These are phyloP conservation scores for Eucalyptus guilfoylei DNA, from an alignment of 345 rosid species.

Conservation along the genomic window DNA sequence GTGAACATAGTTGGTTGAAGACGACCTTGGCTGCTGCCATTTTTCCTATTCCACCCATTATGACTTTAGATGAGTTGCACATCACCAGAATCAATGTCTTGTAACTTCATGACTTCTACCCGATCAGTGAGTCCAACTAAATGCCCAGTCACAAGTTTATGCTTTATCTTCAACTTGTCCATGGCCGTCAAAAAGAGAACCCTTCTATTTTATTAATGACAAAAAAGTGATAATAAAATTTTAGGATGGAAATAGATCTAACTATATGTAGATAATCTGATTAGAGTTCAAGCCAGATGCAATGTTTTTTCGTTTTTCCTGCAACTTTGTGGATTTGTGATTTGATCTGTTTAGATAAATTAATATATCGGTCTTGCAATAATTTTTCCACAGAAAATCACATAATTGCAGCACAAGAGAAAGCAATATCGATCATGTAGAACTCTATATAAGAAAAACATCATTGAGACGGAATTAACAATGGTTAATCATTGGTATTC, in stretches of 20 bases:
- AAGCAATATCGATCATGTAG: background rate
- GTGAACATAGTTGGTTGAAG: background rate
- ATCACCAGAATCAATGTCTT: background rate
- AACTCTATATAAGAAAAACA: background rate
- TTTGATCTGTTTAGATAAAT: background rate
- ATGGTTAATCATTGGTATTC: background rate
- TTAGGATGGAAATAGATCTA: background rate
- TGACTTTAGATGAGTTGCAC: background rate
- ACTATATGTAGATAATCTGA: background rate
- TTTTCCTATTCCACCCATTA: background rate
- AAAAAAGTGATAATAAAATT: background rate
- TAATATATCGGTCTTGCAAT: background rate
- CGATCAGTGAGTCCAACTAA: background rate
- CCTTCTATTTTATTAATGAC: background rate
- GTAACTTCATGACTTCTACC: background rate
- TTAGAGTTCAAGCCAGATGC: background rate
- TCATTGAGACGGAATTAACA: background rate
- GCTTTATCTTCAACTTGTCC: background rate
- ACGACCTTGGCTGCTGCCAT: background rate
- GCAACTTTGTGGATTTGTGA: background rate
- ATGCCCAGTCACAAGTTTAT: background rate
- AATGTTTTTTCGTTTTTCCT: background rate
- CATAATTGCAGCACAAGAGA: background rate
- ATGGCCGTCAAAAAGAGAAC: background rate
- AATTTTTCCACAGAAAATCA: background rate